Evolutionary conservation across 2,329 filamentous ascomycete genomes (phyloP).

Genomic region (Aspergillus unguis): DNA sequence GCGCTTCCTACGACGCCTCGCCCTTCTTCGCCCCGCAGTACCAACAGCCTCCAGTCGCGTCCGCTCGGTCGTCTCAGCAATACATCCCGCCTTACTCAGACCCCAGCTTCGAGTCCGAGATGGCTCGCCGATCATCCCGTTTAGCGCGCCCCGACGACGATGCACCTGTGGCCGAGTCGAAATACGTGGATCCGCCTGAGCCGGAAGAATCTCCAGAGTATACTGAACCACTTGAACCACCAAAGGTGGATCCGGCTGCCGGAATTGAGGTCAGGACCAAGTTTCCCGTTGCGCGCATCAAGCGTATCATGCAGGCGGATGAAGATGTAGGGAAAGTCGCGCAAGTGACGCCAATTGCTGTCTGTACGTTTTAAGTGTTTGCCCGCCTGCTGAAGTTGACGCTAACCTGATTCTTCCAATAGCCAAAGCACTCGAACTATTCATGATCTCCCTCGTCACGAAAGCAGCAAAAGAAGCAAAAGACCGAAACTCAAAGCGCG

Average conservation of each 20-base stretch:
- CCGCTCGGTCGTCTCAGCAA: slow-evolving; percentile 32
- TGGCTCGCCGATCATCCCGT: slow-evolving; percentile 43
- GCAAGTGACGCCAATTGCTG: slow-evolving; percentile 93
- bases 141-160: slow-evolving; percentile 32
- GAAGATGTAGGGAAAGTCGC: slow-evolving; percentile 98
- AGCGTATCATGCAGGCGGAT: slow-evolving; percentile 98
- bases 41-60: slow-evolving; percentile 25
- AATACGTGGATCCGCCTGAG: slow-evolving; percentile 20
- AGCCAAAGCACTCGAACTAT: slow-evolving; percentile 93
- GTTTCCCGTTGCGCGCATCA: slow-evolving; percentile 95
- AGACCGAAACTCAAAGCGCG: slow-evolving; percentile 79
- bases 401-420: slow-evolving; percentile 8
- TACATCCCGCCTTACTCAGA: slow-evolving; percentile 36
- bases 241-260: slow-evolving; percentile 38
- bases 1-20: slow-evolving; percentile 46
- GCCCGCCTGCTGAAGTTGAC: neutral
- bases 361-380: slow-evolving; percentile 53
- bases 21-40: slow-evolving; percentile 44
- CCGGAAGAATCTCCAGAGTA: neutral
- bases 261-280: slow-evolving; percentile 82
- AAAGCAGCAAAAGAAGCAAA: slow-evolving; percentile 83
- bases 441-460: slow-evolving; percentile 92
- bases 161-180: slow-evolving; percentile 23
- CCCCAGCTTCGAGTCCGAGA: slow-evolving; percentile 29
- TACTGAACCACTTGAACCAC: slow-evolving; percentile 11